A percentile compares a stretch with the other conserved stretches of the same genome.
Evolutionary conservation across 768 basidiomycete genomes (phyloP).

Genomic region (Leccinum sublutescens): DNA sequence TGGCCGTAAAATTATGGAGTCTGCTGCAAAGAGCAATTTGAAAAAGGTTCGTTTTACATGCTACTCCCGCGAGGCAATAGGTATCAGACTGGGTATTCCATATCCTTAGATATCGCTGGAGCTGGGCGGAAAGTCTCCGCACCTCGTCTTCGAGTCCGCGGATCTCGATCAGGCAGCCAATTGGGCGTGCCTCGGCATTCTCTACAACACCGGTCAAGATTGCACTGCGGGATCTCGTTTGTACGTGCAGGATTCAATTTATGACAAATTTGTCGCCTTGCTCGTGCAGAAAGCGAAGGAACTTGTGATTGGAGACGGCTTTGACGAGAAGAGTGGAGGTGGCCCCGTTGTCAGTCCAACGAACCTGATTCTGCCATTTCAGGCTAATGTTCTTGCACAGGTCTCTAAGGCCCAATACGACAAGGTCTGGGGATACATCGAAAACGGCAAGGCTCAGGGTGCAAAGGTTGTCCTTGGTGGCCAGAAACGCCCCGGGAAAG

Average conservation of each 20-base stretch:
- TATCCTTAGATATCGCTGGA: constrained; percentile 75
- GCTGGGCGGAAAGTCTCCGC: constrained; percentile 90
- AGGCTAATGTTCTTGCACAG: constrained; percentile 35
- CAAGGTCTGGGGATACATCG: constrained; percentile 85
- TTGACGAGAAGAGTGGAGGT: constrained; percentile 69
- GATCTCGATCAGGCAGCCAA: constrained; percentile 83
- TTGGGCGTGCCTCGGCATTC: constrained; percentile 85
- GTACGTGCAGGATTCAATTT: constrained; percentile 83
- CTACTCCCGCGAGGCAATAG: constrained; percentile 26
- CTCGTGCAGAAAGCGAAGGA: constrained; percentile 66
- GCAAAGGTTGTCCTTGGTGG: constrained; percentile 83
- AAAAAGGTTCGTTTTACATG: constrained; percentile 66
- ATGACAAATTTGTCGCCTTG: constrained; percentile 76
- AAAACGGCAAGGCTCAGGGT: constrained; percentile 79
- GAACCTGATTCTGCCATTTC: constrained; percentile 3
- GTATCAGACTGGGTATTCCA: constrained; percentile 7
- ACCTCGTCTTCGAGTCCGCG: constrained; percentile 87
- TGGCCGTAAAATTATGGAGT: constrained; percentile 87
- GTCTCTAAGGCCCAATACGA: constrained; percentile 85
- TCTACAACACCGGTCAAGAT: constrained; percentile 89
- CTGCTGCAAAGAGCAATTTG: constrained; percentile 89
- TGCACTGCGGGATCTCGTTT: constrained; percentile 91
- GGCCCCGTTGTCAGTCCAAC: constrained; percentile 73
- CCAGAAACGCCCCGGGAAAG: constrained; percentile 67
- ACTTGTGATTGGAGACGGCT: constrained; percentile 76